Conservation (phyloP, 805 yeast species). For the Blastobotrys parvus region DNA sequence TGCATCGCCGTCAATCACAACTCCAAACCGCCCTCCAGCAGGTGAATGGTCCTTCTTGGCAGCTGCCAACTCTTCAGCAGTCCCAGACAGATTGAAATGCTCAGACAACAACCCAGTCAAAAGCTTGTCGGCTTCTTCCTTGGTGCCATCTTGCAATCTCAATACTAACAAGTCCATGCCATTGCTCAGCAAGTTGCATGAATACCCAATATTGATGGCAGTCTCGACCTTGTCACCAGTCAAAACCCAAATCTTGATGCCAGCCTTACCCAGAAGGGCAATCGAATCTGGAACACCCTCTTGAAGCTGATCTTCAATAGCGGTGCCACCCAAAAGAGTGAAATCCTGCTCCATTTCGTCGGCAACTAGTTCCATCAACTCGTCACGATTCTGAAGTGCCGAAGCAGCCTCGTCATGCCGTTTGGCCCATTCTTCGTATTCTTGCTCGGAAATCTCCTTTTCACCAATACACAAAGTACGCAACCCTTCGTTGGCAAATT, state of each 20-base stretch:
- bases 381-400: constrained; percentile 53
- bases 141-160: constrained; percentile 27
- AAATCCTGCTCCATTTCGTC: constrained; percentile 54
- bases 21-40: constrained; percentile 49
- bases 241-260: constrained; percentile 74
- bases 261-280: constrained; percentile 56
- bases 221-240: constrained; percentile 82
- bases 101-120: constrained; percentile 41
- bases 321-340: constrained; percentile 64
- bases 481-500: constrained; percentile 68
- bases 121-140: constrained; percentile 21
- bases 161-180: constrained; percentile 62
- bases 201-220: constrained; percentile 75
- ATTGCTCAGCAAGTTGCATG: constrained; percentile 60
- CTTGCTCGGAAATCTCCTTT: constrained; percentile 36
- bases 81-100: constrained; percentile 39
- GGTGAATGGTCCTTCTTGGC: constrained; percentile 59
- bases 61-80: constrained; percentile 35
- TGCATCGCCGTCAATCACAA: constrained; percentile 66
- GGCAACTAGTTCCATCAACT: constrained; percentile 42
- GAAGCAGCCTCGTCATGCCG: constrained; percentile 45
- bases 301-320: constrained; percentile 72
- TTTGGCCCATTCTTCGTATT: constrained; percentile 42
- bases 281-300: constrained; percentile 73
- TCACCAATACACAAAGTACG: constrained; percentile 68